These are phyloP conservation scores for Epichloe sibirici DNA, from an alignment of 2,329 filamentous ascomycete genomes.

Conservation along the genomic window DNA sequence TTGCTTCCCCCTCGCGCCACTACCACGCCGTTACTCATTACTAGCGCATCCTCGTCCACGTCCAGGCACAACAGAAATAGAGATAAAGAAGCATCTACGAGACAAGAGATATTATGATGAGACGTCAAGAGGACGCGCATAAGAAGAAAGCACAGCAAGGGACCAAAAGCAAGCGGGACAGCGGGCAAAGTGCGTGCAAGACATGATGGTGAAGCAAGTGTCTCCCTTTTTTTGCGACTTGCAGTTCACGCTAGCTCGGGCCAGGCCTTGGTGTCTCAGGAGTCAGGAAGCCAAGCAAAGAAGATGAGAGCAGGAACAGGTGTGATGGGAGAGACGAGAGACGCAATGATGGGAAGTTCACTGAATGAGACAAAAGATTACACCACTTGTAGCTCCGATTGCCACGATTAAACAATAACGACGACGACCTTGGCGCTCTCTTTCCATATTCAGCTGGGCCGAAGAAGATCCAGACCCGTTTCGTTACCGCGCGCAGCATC, in stretches of 20 bases:
- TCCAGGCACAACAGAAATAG: no score
- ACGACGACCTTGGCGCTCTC: neutral
- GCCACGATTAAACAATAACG: no score
- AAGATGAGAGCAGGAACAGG: neutral
- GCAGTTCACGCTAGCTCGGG: neutral
- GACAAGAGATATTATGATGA: neutral
- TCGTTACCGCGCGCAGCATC: no score
- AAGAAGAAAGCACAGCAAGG: neutral
- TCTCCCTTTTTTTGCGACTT: neutral
- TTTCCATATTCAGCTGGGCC: neutral
- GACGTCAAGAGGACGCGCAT: neutral
- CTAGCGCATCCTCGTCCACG: neutral
- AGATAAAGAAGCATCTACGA: neutral
- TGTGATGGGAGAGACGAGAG: no score
- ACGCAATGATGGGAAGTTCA: no score
- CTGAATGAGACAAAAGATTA: neutral
- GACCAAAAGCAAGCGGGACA: neutral
- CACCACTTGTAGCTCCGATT: no score
- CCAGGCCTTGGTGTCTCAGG: neutral
- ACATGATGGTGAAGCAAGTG: neutral
- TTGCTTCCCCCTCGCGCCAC: neutral
- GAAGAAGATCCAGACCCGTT: neutral
- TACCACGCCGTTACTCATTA: neutral
- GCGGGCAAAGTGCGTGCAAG: neutral
- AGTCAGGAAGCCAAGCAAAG: neutral